Evolutionary conservation across 2,329 filamentous ascomycete genomes (phyloP), one percentile per base, ranked within the genome.

Genomic region (Colletotrichum tofieldiae): DNA sequence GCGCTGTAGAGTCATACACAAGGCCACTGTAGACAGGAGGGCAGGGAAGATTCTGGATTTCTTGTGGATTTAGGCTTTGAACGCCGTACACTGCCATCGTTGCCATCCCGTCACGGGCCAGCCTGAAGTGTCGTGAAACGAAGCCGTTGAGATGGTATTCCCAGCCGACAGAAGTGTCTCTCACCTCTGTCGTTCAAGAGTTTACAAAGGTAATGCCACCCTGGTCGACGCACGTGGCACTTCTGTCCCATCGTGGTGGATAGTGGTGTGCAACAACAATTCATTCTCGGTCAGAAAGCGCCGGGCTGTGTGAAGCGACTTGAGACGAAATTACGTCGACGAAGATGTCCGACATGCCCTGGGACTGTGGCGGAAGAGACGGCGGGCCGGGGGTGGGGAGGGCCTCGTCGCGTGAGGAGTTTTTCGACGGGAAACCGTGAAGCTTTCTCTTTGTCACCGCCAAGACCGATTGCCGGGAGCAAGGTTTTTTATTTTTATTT

Each of bases 301-400:
- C 62, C 45, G 54, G 62, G 54, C 43, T 45, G 45, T n/a, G 37
- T n/a, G 45, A 23, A 58, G 62, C 29, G 56, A 67, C 49, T 62
- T 56, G 56, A 39, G 64, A 67, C 41, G 68, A 37, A 37, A 59
- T 59, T 63, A 71, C 51, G 51, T 67, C 64, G 66, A 41, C 47
- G 20, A n/a, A 29, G 18, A 37, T n/a, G 16, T 37, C 23, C 47
- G 65, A 54, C 23, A 59, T 37, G 59, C 29, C 29, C 20, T 12
- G 39, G 56, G 18, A 32, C 7, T 14, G 43, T 26, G n/a, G 43
- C 49, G 59, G 20, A 18, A 37, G 45, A 51, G 43, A 37, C 29
- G 14, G 14, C 43, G 32, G 45, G 29, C 11, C 29, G 43, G 41
- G 41, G 41, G 11, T 32, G 26, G 37, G 55, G 37, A 18, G 14